Evolutionary conservation across 2,329 filamentous ascomycete species (phyloP), one percentile per base, ranked within the genome.

Genomic region (Xylaria sp.): DNA sequence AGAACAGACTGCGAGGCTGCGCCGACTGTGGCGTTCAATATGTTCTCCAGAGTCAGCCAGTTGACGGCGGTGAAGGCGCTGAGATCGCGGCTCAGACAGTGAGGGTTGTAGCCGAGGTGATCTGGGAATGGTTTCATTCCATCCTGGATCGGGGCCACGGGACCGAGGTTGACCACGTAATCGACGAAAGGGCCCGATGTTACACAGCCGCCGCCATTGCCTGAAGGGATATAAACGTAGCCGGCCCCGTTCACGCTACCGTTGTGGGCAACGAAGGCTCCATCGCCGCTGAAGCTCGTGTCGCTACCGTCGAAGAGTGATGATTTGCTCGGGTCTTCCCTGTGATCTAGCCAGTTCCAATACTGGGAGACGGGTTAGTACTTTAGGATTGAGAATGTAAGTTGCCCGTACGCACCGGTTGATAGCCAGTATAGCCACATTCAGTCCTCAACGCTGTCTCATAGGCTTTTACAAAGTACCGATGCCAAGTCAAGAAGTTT

Each of bases 271-370:
- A 66, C 51, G 53, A 74, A 77, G 13, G 76, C 68, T 26, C 86
- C 85, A 66, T 87, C 83, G 23, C 85, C 84, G 31, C 82, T 81
- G 80, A 87, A 77, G 62, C 81, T 84, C 59, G 82, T 85, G 31
- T 81, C 82, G 69, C 83, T 84, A 58, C 87, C 87, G 71, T 87
- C 85, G 68, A 89, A 88, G 58, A 88, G 75, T 15, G 86, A 84
- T 0, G 85, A 87, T 63, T 82, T 80, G 68, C 77, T 72, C 0
- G 82, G 80, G 70, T 88, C 82, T 2, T 79, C 69, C 2, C 82
- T 79, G 77, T 82, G 83, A 61, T 81, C 80, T 2, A 81, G 81
- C 84, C 85, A 88, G 75, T 87, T 84, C 79, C 83, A 83, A 78
- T 86, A 87, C 75, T 69, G 13, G 36, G 7, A 15, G 38, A 17